Base-by-base conservation (phyloP, 2,329 filamentous ascomycete species). In the Fusarium sp. region DNA sequence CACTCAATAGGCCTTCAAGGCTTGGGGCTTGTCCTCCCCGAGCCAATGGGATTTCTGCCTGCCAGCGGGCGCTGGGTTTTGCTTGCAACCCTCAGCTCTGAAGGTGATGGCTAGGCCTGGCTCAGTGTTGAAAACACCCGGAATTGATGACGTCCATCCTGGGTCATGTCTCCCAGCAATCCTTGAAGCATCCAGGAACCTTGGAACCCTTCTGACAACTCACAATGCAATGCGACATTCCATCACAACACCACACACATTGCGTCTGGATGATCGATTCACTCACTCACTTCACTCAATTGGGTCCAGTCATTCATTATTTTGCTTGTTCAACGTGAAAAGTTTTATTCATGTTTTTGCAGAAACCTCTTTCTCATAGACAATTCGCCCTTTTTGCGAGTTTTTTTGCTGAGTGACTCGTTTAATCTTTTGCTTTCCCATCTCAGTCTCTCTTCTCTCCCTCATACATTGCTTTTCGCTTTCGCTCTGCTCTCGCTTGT, bases 261-360 rank as follows among this genome's bases (percentile, higher is more conserved):
- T 51, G 44, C 45, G 51, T 70, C 54, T 57, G 41, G 38, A 51
- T 32, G 45, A 56, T 54, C n/a, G 38, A 42, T 50, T 62, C 44
- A 68, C 59, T 32, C 28, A 34, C 28, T 51, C n/a, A 52, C 32
- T 51, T n/a, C 47, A 32, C 28, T 24, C 48, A 52, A 36, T 45
- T 41, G 24, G 24, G 34, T 28, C 34, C 28, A 28, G 24, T 28
- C 51, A 28, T 28, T 32, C 15, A n/a, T 34, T 39, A 20, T 39
- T 39, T 39, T 41, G 30, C 28, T 28, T 39, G 36, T 50, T 58
- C 38, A 39, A 68, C 39, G 34, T 42, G 52, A 62, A 67, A 77
- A 73, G 20, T 77, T 77, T 77, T 77, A 75, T 77, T 77, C 75
- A 74, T 77, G 75, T 77, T 77, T 77, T 77, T 77, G 63, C 56